Percentiles rank a stretch among this genome's conserved stretches.
These are phyloP conservation scores for Kwoniella heveanensis DNA, from an alignment of 768 basidiomycete genomes.

Conservation along the genomic window DNA sequence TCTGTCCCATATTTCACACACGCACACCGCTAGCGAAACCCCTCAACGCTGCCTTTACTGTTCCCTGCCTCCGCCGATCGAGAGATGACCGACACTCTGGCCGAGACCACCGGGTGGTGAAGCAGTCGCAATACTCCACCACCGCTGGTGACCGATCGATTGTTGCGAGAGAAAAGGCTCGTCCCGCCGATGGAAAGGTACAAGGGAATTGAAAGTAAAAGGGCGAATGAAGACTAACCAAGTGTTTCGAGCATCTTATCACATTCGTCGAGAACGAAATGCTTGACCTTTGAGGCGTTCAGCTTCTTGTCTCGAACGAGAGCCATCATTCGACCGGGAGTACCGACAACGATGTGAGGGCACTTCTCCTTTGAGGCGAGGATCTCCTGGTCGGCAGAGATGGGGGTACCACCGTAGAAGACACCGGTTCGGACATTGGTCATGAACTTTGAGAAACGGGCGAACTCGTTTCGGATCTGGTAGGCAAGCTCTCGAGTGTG, in stretches of 20 bases:
- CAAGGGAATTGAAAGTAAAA: constrained; percentile 7
- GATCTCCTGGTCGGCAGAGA: constrained; percentile 87
- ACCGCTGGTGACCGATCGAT: not conserved
- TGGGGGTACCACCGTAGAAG: constrained; percentile 95
- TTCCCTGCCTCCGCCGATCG: too few relatives aligned
- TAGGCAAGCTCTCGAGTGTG: constrained; percentile 99
- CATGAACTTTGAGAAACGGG: constrained; percentile 99
- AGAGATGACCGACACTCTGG: not conserved
- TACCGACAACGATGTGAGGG: constrained; percentile 98
- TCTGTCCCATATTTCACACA: too few relatives aligned
- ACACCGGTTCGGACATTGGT: constrained; percentile 96
- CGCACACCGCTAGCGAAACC: too few relatives aligned
- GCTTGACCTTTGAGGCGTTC: constrained; percentile 89
- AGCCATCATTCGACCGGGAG: constrained; percentile 94
- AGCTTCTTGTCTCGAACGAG: constrained; percentile 92
- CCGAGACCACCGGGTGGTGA: constrained; percentile 9
- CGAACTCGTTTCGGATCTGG: constrained; percentile 99
- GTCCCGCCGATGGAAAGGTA: not conserved
- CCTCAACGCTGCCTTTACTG: too few relatives aligned
- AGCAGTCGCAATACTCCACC: constrained; percentile 25
- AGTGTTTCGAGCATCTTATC: constrained; percentile 99
- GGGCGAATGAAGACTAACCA: constrained; percentile 73
- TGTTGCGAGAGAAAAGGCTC: not conserved
- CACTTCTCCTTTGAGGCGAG: constrained; percentile 95
- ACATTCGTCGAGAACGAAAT: constrained; percentile 99